phyloP scores from a whole-genome alignment of 305 asterid genomes.

The Lippia alba region DNA sequence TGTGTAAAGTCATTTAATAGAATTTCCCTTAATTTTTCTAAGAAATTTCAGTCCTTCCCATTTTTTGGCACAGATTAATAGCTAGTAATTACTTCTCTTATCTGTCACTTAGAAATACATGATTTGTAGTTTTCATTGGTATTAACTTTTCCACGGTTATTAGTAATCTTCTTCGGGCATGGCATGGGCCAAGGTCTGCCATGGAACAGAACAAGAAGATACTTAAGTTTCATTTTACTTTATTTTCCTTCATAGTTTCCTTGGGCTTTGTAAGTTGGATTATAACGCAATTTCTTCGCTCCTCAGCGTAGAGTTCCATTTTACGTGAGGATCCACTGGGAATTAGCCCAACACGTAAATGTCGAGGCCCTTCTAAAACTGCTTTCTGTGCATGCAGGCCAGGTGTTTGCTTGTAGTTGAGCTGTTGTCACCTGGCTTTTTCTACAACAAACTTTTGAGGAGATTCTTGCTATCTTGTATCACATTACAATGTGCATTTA shows the following conservation, averaged over 20 bases:
- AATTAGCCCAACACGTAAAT: not conserved
- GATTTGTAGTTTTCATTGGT: constrained; percentile 6
- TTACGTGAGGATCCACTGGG: not conserved
- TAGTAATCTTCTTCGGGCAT: not conserved
- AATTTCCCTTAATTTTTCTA: not conserved
- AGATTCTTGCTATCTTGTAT: not conserved
- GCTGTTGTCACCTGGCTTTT: not conserved
- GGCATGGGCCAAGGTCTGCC: not conserved
- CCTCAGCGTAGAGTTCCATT: not conserved
- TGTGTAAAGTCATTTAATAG: not conserved
- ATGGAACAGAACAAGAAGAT: not conserved
- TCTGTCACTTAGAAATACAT: not conserved
- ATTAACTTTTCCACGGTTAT: not conserved
- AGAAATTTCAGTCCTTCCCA: not conserved
- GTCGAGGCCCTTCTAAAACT: not conserved
- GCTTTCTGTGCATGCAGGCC: not conserved
- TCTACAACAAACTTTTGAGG: not conserved
- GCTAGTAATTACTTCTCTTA: not conserved
- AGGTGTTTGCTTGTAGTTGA: not conserved
- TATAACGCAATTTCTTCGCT: not conserved
- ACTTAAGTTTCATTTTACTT: not conserved
- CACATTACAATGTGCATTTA: constrained; percentile 9
- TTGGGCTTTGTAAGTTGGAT: not conserved
- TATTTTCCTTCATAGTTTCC: not conserved
- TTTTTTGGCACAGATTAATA: not conserved